Evolutionary conservation across 768 basidiomycete species (phyloP).

Genomic region (Kwoniella mangroviensis): DNA sequence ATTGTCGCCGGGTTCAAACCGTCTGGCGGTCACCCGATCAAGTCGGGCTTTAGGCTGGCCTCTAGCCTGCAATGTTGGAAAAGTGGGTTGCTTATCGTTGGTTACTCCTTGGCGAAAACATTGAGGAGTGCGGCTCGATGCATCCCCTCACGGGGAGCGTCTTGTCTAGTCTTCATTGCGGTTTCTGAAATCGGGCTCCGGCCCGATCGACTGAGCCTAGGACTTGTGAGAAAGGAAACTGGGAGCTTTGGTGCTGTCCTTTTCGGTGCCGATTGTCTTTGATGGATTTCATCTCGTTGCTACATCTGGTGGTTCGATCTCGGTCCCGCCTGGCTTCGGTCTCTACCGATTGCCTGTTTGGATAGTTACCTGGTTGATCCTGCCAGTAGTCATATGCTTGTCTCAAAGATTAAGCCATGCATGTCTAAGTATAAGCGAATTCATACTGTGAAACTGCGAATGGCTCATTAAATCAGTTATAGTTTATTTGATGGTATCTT

Average conservation of each 20-base stretch:
- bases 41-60: constrained; percentile 6
- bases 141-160: constrained; percentile 35
- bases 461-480: constrained; percentile 84
- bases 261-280: background rate
- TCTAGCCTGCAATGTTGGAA: constrained; percentile 33
- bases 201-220: constrained; percentile 57
- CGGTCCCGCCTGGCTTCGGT: background rate
- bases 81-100: constrained; percentile 60
- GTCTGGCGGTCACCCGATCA: background rate
- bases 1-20: constrained; percentile 1
- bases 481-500: constrained; percentile 77
- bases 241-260: constrained; percentile 50
- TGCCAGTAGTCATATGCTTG: constrained; percentile 84
- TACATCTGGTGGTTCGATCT: constrained; percentile 15
- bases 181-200: constrained; percentile 54
- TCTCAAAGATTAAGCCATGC: constrained; percentile 83
- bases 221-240: constrained; percentile 63
- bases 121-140: constrained; percentile 56
- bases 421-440: constrained; percentile 77
- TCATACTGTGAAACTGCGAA: constrained; percentile 79
- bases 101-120: constrained; percentile 58
- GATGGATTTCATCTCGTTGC: constrained; percentile 14
- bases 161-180: constrained; percentile 57
- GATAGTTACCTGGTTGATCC: constrained; percentile 82
- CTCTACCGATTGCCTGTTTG: constrained; percentile 36